Evolutionary conservation across 441 rosid species (phyloP).

Genomic region (Arabidopsis hybrid): DNA sequence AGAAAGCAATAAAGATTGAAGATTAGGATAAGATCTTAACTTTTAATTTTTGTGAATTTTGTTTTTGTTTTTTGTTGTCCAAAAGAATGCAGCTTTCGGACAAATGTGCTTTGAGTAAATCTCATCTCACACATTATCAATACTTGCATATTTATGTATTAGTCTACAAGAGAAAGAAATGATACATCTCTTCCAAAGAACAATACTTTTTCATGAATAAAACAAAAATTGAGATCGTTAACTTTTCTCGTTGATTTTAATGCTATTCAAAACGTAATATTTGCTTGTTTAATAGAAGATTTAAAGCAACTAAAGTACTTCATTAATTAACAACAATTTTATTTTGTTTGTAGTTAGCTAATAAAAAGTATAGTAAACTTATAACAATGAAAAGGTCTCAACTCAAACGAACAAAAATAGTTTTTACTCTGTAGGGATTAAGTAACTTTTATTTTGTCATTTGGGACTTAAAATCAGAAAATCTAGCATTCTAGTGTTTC

Average conservation of each 20-base stretch:
- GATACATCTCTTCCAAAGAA: conserved; percentile 4
- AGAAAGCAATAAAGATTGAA: conserved; percentile 11
- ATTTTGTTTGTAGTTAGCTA: neutral
- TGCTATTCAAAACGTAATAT: conserved; percentile 13
- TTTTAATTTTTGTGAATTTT: conserved; percentile 12
- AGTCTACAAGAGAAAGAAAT: neutral
- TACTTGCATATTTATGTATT: neutral
- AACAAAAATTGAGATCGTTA: neutral
- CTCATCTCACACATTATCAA: conserved; percentile 4
- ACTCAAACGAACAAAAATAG: conserved; percentile 16
- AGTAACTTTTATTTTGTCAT: neutral
- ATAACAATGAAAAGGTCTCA: neutral
- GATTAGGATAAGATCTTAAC: conserved; percentile 25
- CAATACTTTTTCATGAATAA: neutral
- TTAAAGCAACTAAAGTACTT: neutral
- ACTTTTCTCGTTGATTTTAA: neutral
- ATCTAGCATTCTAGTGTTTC: neutral
- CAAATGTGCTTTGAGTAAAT: conserved; percentile 12
- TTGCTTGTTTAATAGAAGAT: neutral
- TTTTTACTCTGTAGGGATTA: neutral
- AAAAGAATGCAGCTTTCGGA: conserved; percentile 22
- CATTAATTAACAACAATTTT: neutral
- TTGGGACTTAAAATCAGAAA: neutral
- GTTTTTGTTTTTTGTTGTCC: neutral
- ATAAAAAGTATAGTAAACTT: no score